Base-by-base conservation (phyloP, 1,139 yeast genomes). In the Yamadazyma epiphylla region DNA sequence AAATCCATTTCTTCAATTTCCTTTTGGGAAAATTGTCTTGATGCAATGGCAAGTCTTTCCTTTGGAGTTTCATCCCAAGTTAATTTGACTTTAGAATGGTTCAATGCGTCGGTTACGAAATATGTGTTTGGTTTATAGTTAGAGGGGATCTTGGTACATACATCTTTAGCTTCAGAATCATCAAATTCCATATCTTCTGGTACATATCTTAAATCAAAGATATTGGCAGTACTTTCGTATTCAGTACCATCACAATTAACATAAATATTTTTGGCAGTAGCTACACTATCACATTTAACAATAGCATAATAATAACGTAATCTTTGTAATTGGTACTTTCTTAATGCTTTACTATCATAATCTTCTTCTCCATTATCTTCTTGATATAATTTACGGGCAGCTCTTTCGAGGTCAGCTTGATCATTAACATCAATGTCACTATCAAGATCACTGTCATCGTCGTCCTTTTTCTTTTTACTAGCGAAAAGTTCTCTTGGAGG, bases 51-150 rank as follows among this genome's bases (percentile, higher is more conserved):
- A n/a, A 78, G 58, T 53, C 98, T 75, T 49, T 88, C 96, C 37
- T 78, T 81, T 4, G 98, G 98, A 0, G 97, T 94, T 58, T 91
- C 97, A 57, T 94, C 99, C 97, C 97, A 89, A 0, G 96, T 88
- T 41, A 89, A 69, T 51, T 86, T 86, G 28, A 89, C 96, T 49
- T 87, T 88, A 10, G 96, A 87, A 53, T 87, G 95, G 51, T 88
- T 95, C 36, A 89, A 69, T 0, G 96, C 96, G 57, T 86, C 96
- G 2, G 96, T 94, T 21, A 86, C 86, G 58, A 91, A 94, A 3
- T 60, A 51, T 9, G 80, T 72, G 32, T 67, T 69, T n/a, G 98
- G 98, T 45, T 77, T 80, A 56, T 91, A 94, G 30, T 74, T 74
- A 4, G 79, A 64, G 2, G 97, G 96, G 13, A 88, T 66, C 41